Percentiles rank a stretch among this genome's conserved stretches.
Evolutionary conservation across 805 yeast genomes (phyloP).

Genomic region (Brettanomyces custersianus): DNA sequence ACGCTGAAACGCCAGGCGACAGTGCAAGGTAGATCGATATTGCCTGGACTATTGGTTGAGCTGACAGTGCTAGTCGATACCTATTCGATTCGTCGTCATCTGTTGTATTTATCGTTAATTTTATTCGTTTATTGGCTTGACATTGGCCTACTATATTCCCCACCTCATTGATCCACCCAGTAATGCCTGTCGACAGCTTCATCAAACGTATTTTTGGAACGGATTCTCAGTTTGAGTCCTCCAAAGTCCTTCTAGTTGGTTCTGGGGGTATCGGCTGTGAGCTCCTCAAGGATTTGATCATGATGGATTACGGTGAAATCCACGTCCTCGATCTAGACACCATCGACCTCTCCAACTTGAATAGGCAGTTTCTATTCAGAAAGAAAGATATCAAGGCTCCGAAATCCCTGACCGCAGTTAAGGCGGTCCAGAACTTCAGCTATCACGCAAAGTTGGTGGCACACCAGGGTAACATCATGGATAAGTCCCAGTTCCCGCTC

Average conservation of each 20-base stretch:
- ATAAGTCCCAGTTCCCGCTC: constrained; percentile 57
- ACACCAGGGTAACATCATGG: constrained; percentile 84
- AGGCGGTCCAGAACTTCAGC: constrained; percentile 71
- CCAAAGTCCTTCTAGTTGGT: constrained; percentile 76
- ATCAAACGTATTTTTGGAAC: constrained; percentile 37
- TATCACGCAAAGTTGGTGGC: constrained; percentile 59
- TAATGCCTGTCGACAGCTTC: constrained; percentile 21
- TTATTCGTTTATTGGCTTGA: too few species aligned
- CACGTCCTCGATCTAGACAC: constrained; percentile 95
- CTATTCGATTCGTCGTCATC: too few species aligned
- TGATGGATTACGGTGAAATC: constrained; percentile 78
- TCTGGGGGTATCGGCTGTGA: constrained; percentile 98
- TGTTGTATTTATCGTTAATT: too few species aligned
- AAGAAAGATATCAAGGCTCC: constrained; percentile 84
- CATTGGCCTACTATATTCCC: too few species aligned
- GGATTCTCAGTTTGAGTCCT: constrained; percentile 19
- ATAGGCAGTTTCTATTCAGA: constrained; percentile 87
- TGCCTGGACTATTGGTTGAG: too few species aligned
- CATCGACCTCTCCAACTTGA: constrained; percentile 83
- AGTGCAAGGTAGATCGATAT: too few species aligned
- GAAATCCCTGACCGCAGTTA: constrained; percentile 76
- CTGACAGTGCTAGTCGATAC: too few species aligned
- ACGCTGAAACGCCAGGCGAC: too few species aligned
- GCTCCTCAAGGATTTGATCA: constrained; percentile 66
- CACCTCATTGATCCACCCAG: too few species aligned